phyloP scores from a whole-genome alignment of 192 early-diverging fungal species.

The Backusella tarrabulga region DNA sequence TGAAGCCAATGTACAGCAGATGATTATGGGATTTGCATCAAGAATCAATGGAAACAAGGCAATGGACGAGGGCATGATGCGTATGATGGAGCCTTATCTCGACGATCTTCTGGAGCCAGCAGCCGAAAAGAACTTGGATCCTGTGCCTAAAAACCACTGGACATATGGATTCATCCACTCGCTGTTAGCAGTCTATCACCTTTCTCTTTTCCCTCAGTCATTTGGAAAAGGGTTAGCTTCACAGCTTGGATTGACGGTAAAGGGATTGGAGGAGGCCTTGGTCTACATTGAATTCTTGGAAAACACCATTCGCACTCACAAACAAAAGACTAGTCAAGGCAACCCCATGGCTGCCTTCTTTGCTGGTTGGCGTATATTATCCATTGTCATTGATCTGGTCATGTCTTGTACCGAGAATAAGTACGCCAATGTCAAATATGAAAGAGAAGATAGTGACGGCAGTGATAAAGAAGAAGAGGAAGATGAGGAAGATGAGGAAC shows the following conservation, averaged over 20 bases:
- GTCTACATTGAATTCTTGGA: slow-evolving; percentile 29
- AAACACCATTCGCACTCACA: slow-evolving; percentile 6
- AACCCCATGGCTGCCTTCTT: slow-evolving; percentile 34
- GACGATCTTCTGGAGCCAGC: slow-evolving; percentile 18
- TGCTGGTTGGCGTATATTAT: slow-evolving; percentile 31
- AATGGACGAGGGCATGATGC: slow-evolving; percentile 16
- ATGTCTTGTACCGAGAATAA: slow-evolving; percentile 24
- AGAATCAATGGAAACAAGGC: slow-evolving; percentile 4
- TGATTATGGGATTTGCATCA: slow-evolving; percentile 28
- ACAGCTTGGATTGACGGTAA: slow-evolving; percentile 11
- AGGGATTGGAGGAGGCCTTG: slow-evolving; percentile 31
- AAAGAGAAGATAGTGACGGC: background rate
- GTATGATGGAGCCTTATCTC: slow-evolving; percentile 35
- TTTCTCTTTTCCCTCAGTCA: slow-evolving; percentile 20
- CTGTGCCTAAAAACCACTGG: slow-evolving; percentile 34
- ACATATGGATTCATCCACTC: slow-evolving; percentile 28
- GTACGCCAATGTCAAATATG: slow-evolving; percentile 2
- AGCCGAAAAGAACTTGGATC: slow-evolving; percentile 1
- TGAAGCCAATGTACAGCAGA: slow-evolving; percentile 19
- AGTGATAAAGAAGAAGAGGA: background rate
- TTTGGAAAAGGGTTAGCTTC: slow-evolving; percentile 33
- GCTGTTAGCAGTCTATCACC: slow-evolving; percentile 32
- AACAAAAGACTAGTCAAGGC: background rate
- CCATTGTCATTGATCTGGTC: slow-evolving; percentile 21
- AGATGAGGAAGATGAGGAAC: background rate